Conservation (phyloP, 2,329 filamentous ascomycete species). For the Curvularia hawaiiensis region DNA sequence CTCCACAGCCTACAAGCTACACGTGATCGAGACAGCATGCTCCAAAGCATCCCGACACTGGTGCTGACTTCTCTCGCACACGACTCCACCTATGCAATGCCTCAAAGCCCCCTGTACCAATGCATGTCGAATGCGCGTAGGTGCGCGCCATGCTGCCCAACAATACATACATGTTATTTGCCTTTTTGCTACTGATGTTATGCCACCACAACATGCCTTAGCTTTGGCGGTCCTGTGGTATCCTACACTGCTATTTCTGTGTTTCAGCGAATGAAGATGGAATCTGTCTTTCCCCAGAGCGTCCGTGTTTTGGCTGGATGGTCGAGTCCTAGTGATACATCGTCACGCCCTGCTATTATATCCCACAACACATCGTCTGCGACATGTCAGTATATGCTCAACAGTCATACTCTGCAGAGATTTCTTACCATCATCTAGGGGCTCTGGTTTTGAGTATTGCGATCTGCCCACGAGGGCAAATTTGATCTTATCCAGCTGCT, state of each 20-base stretch:
- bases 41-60: slow-evolving; percentile 3
- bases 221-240: slow-evolving; percentile 14
- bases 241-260: slow-evolving; percentile 26
- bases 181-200: slow-evolving; percentile 6
- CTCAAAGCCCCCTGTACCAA: slow-evolving; percentile 16
- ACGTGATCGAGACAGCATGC: slow-evolving; percentile 8
- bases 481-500: slow-evolving; percentile 98
- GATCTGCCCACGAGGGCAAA: slow-evolving; percentile 74
- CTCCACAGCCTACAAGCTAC: slow-evolving; percentile 12
- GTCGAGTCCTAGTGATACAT: slow-evolving; percentile 59
- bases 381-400: slow-evolving; percentile 15
- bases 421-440: slow-evolving; percentile 82
- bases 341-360: slow-evolving; percentile 44
- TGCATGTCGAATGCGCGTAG: slow-evolving; percentile 1
- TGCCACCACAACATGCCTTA: slow-evolving; percentile 1
- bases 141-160: slow-evolving; percentile 6
- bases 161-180: slow-evolving; percentile 12
- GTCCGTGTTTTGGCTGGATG: slow-evolving; percentile 66
- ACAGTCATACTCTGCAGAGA: slow-evolving; percentile 5
- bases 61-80: slow-evolving; percentile 8
- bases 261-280: slow-evolving; percentile 63
- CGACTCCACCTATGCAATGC: slow-evolving; percentile 16
- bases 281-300: slow-evolving; percentile 65
- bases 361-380: slow-evolving; percentile 55
- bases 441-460: slow-evolving; percentile 77